Evolutionary conservation across 306 rosid genomes (phyloP).

Genomic region (Astragalus glycyphyllos): DNA sequence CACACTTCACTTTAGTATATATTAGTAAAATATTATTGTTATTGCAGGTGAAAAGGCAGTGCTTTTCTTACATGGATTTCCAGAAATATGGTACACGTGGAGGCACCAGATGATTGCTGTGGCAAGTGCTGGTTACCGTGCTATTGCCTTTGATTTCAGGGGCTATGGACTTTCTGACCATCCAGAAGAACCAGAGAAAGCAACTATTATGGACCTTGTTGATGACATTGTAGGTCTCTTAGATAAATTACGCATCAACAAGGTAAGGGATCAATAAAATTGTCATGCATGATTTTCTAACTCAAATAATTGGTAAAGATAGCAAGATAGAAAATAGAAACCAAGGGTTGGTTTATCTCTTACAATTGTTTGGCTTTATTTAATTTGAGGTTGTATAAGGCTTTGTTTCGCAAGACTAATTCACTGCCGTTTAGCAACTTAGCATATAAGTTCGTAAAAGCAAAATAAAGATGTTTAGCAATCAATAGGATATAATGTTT

Average conservation of each 20-base stretch:
- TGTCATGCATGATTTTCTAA: too few species aligned
- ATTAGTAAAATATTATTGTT: not conserved
- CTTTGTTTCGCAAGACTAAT: too few species aligned
- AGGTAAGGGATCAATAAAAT: constrained; percentile 44
- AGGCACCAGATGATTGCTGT: constrained; percentile 73
- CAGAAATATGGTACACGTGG: constrained; percentile 87
- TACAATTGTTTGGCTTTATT: not conserved
- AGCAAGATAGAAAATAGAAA: not conserved
- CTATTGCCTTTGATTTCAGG: constrained; percentile 70
- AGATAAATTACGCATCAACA: constrained; percentile 60
- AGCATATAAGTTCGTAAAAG: too few species aligned
- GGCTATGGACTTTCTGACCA: constrained; percentile 85
- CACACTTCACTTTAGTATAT: not conserved
- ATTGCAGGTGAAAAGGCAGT: constrained; percentile 64
- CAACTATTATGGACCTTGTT: constrained; percentile 49
- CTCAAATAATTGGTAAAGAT: not conserved
- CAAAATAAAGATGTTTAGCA: too few species aligned
- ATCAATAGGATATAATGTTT: too few species aligned
- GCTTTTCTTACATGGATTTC: constrained; percentile 79
- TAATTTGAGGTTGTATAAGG: not conserved
- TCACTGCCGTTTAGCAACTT: too few species aligned
- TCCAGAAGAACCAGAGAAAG: constrained; percentile 61
- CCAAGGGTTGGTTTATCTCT: not conserved
- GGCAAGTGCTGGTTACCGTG: constrained; percentile 72
- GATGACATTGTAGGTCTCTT: constrained; percentile 56